Conservation (phyloP, 345 rosid species). For the Ailanthus altissimus region DNA sequence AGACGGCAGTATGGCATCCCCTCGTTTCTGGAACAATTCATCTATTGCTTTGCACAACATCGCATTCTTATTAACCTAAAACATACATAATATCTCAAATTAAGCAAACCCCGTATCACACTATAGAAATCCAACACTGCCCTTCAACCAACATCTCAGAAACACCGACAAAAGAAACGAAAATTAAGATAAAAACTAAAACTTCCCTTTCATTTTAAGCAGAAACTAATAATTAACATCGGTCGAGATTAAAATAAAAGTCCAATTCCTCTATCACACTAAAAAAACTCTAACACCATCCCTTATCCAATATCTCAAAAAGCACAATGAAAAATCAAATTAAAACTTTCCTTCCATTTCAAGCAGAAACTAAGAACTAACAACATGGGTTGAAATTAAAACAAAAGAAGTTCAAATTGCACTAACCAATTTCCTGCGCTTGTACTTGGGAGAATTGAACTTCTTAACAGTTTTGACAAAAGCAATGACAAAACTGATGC, state of each 20-base stretch:
- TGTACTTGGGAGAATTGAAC: slow-evolving; percentile 68
- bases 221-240: too few species aligned
- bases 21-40: slow-evolving; percentile 59
- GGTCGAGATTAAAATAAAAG: too few species aligned
- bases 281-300: too few species aligned
- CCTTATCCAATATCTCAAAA: background rate
- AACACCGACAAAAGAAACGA: too few species aligned
- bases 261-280: too few species aligned
- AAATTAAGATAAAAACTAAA: too few species aligned
- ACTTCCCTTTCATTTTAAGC: too few species aligned
- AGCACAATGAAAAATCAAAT: background rate
- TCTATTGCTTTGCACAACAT: slow-evolving; percentile 72
- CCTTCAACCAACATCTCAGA: background rate
- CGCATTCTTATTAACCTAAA: slow-evolving; percentile 86
- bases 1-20: slow-evolving; percentile 46
- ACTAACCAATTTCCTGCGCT: slow-evolving; percentile 69
- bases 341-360: background rate
- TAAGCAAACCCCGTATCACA: background rate
- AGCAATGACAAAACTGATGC: slow-evolving; percentile 69
- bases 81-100: slow-evolving; percentile 5
- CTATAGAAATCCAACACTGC: background rate
- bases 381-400: background rate
- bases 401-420: background rate
- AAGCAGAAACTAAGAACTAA: background rate
- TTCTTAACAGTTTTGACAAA: slow-evolving; percentile 76